Evolutionary conservation across 306 rosid genomes (phyloP), one percentile per base, ranked within the genome.

Genomic region (Trichosanthes truncata): DNA sequence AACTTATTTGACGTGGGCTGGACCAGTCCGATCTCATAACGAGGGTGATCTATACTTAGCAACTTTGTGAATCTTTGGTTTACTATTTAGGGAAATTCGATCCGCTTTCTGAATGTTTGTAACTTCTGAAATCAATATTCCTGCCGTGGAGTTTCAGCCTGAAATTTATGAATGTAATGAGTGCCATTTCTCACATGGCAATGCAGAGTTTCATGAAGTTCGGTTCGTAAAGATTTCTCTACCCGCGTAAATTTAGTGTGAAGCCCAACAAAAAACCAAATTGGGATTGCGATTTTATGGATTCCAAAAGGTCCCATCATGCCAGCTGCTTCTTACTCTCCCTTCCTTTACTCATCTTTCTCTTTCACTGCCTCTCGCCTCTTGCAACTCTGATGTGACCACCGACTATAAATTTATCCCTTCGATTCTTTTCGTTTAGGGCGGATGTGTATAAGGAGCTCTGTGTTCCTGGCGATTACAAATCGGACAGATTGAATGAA

Each of bases 241-340:
- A 40, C 75, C 75, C 76, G 76, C 55, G 76, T 69, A 21, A 69
- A 69, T 69, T 69, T 6, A 69, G 76, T 43, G 55, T n/a, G 55
- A 69, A 43, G 48, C 18, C 74, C 49, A 69, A 69, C 5, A 43
- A 43, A 12, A 23, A 11, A 69, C 40, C 33, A 72, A 46, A 11
- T 68, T 68, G 53, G 38, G 77, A 25, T 49, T 23, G 38, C 4
- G 6, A 71, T 66, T 79, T 79, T 45, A 46, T 52, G 25, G 48
- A 65, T 56, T 82, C 75, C 63, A 53, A 65, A 52, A 25, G 60
- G 88, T 79, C 91, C 89, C 90, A 89, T 89, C 93, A 88, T 63
- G 93, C 89, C 92, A 92, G 89, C 93, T 92, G 85, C 90, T 33
- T 41, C 52, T 66, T 20, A 77, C 86, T 56, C 78, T 3, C 85